phyloP scores from a whole-genome alignment of 371 early-diverging fungal species.

The Funneliformis caledonium region DNA sequence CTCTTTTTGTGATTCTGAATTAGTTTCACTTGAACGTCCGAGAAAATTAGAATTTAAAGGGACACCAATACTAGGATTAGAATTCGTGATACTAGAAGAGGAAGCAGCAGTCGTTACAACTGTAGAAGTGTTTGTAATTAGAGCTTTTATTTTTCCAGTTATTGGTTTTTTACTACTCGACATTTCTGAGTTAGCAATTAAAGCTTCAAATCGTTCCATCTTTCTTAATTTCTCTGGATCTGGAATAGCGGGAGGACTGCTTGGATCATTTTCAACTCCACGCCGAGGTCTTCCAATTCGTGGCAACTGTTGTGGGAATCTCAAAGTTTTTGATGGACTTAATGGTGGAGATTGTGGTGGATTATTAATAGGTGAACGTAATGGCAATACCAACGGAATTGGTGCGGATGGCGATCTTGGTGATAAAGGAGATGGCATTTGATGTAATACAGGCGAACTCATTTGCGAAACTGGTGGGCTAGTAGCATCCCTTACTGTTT shows the following conservation, averaged over 20 bases:
- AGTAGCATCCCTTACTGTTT: neutral
- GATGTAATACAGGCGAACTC: neutral
- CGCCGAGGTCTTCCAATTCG: neutral
- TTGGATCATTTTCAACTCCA: neutral
- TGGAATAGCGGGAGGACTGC: neutral
- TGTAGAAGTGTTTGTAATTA: neutral
- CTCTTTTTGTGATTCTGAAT: neutral
- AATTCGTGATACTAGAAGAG: neutral
- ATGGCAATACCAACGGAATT: neutral
- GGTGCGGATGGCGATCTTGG: neutral
- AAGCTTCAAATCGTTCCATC: constrained; percentile 30
- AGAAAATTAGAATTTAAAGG: neutral
- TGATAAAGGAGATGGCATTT: neutral
- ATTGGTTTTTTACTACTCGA: constrained; percentile 1
- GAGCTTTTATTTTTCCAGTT: neutral
- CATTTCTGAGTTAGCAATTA: constrained; percentile 1
- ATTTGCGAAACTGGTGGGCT: constrained; percentile 4
- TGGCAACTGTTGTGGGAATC: neutral
- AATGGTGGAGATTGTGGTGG: constrained; percentile 38
- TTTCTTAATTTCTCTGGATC: constrained; percentile 28
- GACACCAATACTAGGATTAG: neutral
- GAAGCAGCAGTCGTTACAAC: neutral
- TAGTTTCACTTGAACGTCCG: neutral
- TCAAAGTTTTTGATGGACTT: constrained; percentile 2
- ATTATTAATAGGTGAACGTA: neutral